phyloP scores from a whole-genome alignment of 257 asterid genomes.

The Solanum bulbocastanum region DNA sequence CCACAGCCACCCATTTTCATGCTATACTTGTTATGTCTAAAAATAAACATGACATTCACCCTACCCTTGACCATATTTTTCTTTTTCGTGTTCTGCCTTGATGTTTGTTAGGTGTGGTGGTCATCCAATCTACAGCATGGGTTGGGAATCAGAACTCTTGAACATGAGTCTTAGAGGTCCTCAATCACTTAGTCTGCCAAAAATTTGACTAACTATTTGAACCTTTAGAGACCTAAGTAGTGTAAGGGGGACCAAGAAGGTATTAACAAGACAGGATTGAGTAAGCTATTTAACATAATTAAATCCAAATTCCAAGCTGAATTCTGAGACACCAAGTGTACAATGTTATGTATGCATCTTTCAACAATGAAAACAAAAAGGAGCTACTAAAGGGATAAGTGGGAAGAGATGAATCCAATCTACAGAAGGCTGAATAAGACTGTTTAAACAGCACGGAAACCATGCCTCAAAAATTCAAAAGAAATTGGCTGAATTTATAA shows the following conservation, averaged over 20 bases:
- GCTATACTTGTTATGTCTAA: background rate
- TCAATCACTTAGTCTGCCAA: background rate
- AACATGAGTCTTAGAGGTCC: background rate
- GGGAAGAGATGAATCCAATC: background rate
- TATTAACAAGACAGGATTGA: background rate
- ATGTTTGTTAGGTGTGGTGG: background rate
- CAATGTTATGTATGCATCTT: background rate
- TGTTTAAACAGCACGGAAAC: background rate
- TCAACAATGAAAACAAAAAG: background rate
- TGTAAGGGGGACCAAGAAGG: background rate
- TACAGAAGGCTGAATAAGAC: background rate
- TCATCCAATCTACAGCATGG: background rate
- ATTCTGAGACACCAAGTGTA: background rate
- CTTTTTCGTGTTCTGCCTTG: background rate
- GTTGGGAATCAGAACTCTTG: background rate
- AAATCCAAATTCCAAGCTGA: background rate
- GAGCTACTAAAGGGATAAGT: background rate
- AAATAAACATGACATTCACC: background rate
- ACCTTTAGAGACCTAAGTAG: background rate
- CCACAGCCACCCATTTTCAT: background rate
- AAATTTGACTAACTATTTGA: background rate
- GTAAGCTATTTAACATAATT: background rate
- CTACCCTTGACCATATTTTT: background rate
- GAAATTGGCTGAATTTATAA: background rate
- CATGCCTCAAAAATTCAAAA: background rate